A percentile compares a stretch with the other conserved stretches of the same genome.
These are phyloP conservation scores for Trichoderma simmonsii DNA, from an alignment of 2,329 filamentous ascomycete species.

Conservation along the genomic window DNA sequence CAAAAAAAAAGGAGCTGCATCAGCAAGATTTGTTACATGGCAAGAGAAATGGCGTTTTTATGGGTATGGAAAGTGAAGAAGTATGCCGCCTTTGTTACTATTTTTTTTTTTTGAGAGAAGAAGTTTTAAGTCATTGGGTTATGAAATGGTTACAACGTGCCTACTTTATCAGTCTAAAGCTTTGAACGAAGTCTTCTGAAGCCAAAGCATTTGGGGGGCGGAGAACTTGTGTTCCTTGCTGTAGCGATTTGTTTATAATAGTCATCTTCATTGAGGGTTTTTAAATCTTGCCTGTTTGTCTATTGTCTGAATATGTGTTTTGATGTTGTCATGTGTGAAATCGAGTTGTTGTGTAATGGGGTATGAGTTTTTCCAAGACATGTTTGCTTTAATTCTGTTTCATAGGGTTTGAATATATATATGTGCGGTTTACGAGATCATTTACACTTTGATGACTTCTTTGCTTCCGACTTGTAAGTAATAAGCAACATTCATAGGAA, in stretches of 20 bases:
- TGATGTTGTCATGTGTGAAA: background rate
- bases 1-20: background rate
- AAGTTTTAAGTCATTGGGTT: conserved; percentile 6
- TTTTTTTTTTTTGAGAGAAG: conserved; percentile 2
- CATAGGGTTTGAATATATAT: background rate
- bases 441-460: background rate
- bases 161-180: background rate
- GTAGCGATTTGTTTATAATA: conserved; percentile 9
- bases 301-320: background rate
- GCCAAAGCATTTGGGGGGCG: background rate
- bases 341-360: background rate
- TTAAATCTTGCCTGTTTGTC: background rate
- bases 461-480: too few relatives aligned
- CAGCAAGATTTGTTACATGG: conserved; percentile 14
- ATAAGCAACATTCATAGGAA: background rate
- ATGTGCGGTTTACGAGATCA: background rate
- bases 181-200: background rate
- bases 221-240: background rate
- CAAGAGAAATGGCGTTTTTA: conserved; percentile 15
- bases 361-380: background rate
- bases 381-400: background rate
- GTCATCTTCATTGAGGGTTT: background rate
- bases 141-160: conserved; percentile 1
- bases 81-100: background rate
- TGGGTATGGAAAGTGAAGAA: conserved; percentile 5